These are phyloP conservation scores for Termitomyces sp. DNA, from an alignment of 768 basidiomycete genomes.

Conservation along the genomic window DNA sequence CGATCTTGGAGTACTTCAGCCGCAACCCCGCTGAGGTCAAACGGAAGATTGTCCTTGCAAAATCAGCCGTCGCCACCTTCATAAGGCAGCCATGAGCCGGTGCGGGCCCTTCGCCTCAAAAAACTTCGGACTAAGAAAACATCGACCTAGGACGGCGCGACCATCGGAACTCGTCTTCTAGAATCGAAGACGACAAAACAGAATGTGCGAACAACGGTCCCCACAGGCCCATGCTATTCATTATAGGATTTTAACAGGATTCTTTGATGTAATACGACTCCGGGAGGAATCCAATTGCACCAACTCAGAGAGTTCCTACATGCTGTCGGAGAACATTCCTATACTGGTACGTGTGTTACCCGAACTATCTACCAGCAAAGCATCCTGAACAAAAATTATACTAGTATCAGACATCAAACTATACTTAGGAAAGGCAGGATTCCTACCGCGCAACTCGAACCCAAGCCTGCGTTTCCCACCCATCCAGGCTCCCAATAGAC, in stretches of 20 bases:
- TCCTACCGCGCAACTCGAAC: slow-evolving; percentile 36
- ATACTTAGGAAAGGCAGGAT: not conserved
- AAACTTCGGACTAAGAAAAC: too few species aligned
- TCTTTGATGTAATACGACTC: not conserved
- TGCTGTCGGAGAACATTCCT: slow-evolving; percentile 30
- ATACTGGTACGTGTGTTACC: slow-evolving; percentile 39
- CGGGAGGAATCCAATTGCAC: not conserved
- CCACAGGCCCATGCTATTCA: not conserved
- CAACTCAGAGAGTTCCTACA: slow-evolving; percentile 16
- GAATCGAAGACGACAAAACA: too few species aligned
- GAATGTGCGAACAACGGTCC: too few species aligned
- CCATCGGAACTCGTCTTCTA: too few species aligned
- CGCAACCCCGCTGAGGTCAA: too few species aligned
- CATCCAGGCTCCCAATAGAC: slow-evolving; percentile 69
- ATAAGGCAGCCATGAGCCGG: too few species aligned
- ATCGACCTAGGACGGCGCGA: too few species aligned
- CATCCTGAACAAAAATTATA: slow-evolving; percentile 29
- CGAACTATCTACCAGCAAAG: slow-evolving; percentile 40
- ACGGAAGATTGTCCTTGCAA: too few species aligned
- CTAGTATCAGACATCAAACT: not conserved
- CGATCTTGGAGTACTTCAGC: too few species aligned
- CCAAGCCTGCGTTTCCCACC: slow-evolving; percentile 48
- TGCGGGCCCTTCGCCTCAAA: too few species aligned
- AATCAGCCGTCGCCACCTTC: too few species aligned
- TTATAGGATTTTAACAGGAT: not conserved